Conservation (phyloP, 2,329 filamentous ascomycete species). For the Drechmeria coniospora region DNA sequence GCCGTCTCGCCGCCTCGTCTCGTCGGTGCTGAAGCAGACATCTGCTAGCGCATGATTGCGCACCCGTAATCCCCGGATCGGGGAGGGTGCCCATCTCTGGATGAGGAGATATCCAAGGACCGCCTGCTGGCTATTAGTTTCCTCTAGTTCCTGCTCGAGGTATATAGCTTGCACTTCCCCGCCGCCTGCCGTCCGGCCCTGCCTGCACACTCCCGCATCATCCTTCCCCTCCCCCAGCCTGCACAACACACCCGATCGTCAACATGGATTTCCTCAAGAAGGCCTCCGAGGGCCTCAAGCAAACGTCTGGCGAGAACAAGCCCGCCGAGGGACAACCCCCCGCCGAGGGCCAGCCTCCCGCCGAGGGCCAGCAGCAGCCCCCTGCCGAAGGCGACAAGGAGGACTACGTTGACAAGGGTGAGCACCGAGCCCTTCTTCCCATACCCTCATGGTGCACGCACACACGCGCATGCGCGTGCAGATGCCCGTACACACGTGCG, state of each 20-base stretch:
- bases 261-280: slow-evolving; percentile 26
- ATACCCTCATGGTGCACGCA: background rate
- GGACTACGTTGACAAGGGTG: slow-evolving; percentile 25
- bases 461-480: no score
- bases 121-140: no score
- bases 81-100: no score
- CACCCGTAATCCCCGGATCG: no score
- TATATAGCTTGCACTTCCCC: no score
- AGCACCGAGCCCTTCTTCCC: background rate
- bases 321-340: slow-evolving; percentile 6
- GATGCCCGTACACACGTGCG: no score
- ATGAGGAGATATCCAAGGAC: no score
- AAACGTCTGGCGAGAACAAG: slow-evolving; percentile 5
- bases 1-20: no score
- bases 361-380: slow-evolving; percentile 2
- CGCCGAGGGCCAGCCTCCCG: slow-evolving; percentile 2
- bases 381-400: slow-evolving; percentile 8
- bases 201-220: background rate
- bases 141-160: no score
- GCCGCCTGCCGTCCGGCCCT: no score
- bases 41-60: no score
- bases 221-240: background rate
- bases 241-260: slow-evolving; percentile 3
- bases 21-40: no score
- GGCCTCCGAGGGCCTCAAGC: slow-evolving; percentile 10